Percentiles rank a stretch among this genome's conserved stretches.
These are phyloP conservation scores for Solanum habrochaites DNA, from an alignment of 257 asterid genomes.

Conservation along the genomic window DNA sequence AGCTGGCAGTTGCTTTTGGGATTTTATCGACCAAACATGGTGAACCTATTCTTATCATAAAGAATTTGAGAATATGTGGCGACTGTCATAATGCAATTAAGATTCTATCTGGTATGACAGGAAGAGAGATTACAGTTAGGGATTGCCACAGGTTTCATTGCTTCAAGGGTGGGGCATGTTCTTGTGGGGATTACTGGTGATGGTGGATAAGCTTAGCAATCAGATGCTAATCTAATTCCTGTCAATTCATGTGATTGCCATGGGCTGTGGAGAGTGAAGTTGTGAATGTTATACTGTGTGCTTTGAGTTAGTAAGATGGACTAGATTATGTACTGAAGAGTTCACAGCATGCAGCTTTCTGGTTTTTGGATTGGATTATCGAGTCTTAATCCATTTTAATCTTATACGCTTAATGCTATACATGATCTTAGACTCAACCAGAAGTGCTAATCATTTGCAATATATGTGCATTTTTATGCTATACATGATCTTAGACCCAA, in stretches of 20 bases:
- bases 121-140: conserved; percentile 48
- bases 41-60: conserved; percentile 37
- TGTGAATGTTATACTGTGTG: not conserved
- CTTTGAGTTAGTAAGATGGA: not conserved
- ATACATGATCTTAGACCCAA: not conserved
- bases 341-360: not conserved
- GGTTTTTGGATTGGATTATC: not conserved
- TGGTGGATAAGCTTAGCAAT: not conserved
- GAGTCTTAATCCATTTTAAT: not conserved
- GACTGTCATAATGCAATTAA: conserved; percentile 61
- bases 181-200: conserved; percentile 69
- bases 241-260: not conserved
- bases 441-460: not conserved
- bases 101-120: conserved; percentile 33
- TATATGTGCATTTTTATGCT: not conserved
- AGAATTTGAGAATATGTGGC: conserved; percentile 62
- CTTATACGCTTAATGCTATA: not conserved
- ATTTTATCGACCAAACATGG: conserved; percentile 22
- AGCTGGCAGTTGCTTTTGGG: conserved; percentile 59
- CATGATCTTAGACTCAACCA: not conserved
- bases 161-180: conserved; percentile 47
- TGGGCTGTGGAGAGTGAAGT: not conserved
- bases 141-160: conserved; percentile 67
- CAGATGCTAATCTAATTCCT: not conserved
- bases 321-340: not conserved